A percentile compares a stretch with the other conserved stretches of the same genome.
phyloP scores from a whole-genome alignment of 331 rosid genomes.

The Malus hybrid region DNA sequence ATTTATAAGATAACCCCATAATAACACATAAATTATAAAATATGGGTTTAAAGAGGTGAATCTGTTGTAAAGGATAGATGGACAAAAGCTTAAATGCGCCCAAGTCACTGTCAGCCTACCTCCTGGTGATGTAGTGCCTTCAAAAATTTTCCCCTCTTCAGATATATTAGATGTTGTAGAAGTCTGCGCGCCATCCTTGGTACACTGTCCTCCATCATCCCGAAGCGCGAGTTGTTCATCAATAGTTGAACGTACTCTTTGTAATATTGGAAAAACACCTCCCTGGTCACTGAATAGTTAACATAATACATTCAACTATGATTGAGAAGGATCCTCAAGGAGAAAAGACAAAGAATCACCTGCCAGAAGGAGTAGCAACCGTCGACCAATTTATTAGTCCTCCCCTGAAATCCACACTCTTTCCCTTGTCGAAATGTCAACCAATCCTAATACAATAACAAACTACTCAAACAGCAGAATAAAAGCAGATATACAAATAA shows the following conservation, averaged over 20 bases:
- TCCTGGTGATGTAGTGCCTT: constrained; percentile 27
- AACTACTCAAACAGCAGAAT: background rate
- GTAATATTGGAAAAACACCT: constrained; percentile 62
- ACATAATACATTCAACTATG: constrained; percentile 21
- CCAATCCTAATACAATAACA: constrained; percentile 57
- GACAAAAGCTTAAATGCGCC: background rate
- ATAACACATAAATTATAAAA: constrained; percentile 4
- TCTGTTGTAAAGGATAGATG: background rate
- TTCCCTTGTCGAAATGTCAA: constrained; percentile 77
- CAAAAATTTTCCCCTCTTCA: constrained; percentile 17
- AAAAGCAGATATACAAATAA: background rate
- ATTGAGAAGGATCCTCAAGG: constrained; percentile 11
- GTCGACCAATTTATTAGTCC: constrained; percentile 92
- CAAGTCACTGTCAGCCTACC: constrained; percentile 15
- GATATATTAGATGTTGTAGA: constrained; percentile 15
- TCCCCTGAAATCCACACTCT: constrained; percentile 36
- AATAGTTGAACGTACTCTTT: constrained; percentile 45
- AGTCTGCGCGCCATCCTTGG: constrained; percentile 12
- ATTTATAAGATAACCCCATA: constrained; percentile 1
- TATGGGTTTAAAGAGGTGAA: background rate
- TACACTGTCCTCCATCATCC: background rate
- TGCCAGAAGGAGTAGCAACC: constrained; percentile 99
- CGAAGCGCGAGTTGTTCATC: constrained; percentile 34
- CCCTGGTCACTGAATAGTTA: constrained; percentile 48
- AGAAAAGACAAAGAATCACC: constrained; percentile 32